phyloP scores from a whole-genome alignment of 2,329 filamentous ascomycete genomes.

The Exophiala bonariae region DNA sequence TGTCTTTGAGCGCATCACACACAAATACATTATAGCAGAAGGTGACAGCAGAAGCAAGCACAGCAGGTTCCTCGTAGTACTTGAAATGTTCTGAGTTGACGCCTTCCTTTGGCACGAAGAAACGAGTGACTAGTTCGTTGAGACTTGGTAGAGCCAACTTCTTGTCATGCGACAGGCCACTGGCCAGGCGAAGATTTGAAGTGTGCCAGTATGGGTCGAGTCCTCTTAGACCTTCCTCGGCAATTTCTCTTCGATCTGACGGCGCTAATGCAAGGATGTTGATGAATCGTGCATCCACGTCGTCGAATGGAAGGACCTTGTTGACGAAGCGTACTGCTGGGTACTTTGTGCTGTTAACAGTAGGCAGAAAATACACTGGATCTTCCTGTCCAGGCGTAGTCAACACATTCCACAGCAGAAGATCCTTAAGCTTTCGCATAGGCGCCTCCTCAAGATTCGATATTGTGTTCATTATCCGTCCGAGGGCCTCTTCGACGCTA shows the following conservation, averaged over 20 bases:
- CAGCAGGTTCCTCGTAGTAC: conserved; percentile 40
- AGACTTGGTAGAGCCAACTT: conserved; percentile 44
- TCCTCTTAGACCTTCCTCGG: conserved; percentile 87
- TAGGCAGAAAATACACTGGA: conserved; percentile 38
- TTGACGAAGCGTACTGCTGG: conserved; percentile 88
- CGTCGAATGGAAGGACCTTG: conserved; percentile 75
- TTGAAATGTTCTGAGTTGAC: conserved; percentile 34
- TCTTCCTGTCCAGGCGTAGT: conserved; percentile 44
- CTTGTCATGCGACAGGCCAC: not conserved
- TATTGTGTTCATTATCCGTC: conserved; percentile 66
- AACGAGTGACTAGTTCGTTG: conserved; percentile 43
- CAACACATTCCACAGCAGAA: conserved; percentile 70
- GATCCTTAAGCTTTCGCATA: conserved; percentile 47
- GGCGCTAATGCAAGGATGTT: conserved; percentile 78
- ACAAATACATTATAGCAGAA: conserved; percentile 67
- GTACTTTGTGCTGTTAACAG: conserved; percentile 74
- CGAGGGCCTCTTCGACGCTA: conserved; percentile 86
- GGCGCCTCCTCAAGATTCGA: conserved; percentile 41
- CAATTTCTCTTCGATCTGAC: conserved; percentile 74
- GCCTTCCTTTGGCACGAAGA: conserved; percentile 43
- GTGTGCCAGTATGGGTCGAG: conserved; percentile 74
- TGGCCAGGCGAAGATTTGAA: conserved; percentile 18
- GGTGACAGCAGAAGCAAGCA: conserved; percentile 68
- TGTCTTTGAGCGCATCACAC: conserved; percentile 53
- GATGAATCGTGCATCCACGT: conserved; percentile 81